Conservation (phyloP, 2,329 filamentous ascomycete species). For the Chaetothyriales sp. region DNA sequence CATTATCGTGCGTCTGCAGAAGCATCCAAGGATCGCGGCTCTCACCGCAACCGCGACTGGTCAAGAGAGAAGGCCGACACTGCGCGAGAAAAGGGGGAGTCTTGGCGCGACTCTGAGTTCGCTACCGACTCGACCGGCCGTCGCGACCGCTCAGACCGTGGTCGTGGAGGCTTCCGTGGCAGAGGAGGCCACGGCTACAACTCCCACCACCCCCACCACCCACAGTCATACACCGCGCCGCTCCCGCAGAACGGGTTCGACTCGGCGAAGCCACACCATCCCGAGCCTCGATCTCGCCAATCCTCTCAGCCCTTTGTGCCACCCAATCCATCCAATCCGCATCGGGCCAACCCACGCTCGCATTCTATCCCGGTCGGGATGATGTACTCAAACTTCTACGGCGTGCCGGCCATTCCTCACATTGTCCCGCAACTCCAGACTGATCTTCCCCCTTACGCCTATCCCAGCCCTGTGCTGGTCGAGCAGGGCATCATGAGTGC, state of each 20-base stretch:
- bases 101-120: slow-evolving; percentile 23
- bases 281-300: slow-evolving; percentile 26
- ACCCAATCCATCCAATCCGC: slow-evolving; percentile 3
- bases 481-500: slow-evolving; percentile 36
- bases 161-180: slow-evolving; percentile 26
- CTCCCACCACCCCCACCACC: slow-evolving; percentile 13
- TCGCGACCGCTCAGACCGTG: slow-evolving; percentile 26
- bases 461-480: slow-evolving; percentile 35
- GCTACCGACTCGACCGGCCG: slow-evolving; percentile 24
- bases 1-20: slow-evolving; percentile 4
- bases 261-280: slow-evolving; percentile 26
- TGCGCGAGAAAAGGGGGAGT: slow-evolving; percentile 17
- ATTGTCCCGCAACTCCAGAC: slow-evolving; percentile 14
- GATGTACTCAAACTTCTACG: slow-evolving; percentile 17
- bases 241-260: slow-evolving; percentile 27
- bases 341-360: slow-evolving; percentile 39
- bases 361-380: slow-evolving; percentile 41
- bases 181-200: slow-evolving; percentile 26
- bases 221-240: slow-evolving; percentile 24
- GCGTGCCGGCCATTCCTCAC: slow-evolving; percentile 19
- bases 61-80: slow-evolving; percentile 19
- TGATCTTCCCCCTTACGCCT: slow-evolving; percentile 28
- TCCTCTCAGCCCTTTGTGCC: slow-evolving; percentile 20
- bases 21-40: slow-evolving; percentile 6
- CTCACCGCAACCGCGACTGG: slow-evolving; percentile 16